These are phyloP conservation scores for Pestalotiopsis sp. DNA, from an alignment of 2,329 filamentous ascomycete genomes.

Conservation along the genomic window DNA sequence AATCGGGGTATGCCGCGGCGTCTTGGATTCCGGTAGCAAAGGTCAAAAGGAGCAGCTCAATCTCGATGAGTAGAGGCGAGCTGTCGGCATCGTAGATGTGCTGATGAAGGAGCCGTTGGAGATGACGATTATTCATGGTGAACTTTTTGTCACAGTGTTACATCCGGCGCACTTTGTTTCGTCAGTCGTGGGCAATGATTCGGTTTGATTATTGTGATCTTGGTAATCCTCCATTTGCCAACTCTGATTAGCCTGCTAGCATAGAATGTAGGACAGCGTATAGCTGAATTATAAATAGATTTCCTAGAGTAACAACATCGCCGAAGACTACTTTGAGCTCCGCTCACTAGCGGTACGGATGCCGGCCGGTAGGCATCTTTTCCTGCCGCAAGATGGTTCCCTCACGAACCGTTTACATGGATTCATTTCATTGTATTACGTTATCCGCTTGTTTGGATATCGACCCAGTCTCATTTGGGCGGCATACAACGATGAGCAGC, in stretches of 20 bases:
- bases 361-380: neutral
- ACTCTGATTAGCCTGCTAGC: neutral
- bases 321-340: neutral
- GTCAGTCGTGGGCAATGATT: neutral
- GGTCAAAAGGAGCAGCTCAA: neutral
- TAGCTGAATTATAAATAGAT: neutral
- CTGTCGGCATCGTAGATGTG: neutral
- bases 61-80: neutral
- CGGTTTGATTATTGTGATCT: neutral
- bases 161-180: neutral
- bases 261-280: neutral
- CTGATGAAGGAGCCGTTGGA: neutral
- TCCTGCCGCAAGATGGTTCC: neutral
- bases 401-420: neutral
- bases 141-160: neutral
- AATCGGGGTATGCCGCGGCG: neutral
- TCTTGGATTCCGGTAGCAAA: slow-evolving; percentile 2
- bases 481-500: fast-evolving
- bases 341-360: neutral
- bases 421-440: neutral
- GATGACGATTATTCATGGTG: neutral
- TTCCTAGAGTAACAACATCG: neutral
- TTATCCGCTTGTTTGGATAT: neutral
- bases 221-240: neutral
- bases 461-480: neutral